phyloP scores from a whole-genome alignment of 257 asterid species.

The Solanum dulcamara region DNA sequence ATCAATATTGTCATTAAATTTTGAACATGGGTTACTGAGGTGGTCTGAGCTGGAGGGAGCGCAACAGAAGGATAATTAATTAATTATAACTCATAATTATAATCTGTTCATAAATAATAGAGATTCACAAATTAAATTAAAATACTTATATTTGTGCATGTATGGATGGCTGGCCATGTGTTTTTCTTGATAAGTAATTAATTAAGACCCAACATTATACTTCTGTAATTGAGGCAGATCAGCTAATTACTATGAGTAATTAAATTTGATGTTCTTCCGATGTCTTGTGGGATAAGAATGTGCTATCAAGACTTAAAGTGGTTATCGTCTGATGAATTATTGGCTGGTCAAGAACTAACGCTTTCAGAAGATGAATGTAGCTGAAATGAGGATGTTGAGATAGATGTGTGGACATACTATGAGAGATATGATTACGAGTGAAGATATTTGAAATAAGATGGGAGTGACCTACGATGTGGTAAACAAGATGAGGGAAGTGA shows the following conservation, averaged over 20 bases:
- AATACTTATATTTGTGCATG: not conserved
- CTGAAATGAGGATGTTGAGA: not conserved
- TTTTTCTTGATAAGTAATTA: not conserved
- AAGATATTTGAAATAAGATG: not conserved
- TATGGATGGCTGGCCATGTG: conserved; percentile 1
- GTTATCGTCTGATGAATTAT: not conserved
- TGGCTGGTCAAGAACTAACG: not conserved
- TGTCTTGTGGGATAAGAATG: not conserved
- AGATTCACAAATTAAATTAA: not conserved
- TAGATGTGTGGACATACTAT: not conserved
- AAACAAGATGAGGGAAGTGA: not conserved
- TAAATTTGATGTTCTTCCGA: not conserved
- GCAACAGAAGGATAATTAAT: not conserved
- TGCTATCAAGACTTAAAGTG: not conserved
- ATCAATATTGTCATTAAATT: not conserved
- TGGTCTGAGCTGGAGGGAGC: not conserved
- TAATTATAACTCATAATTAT: not conserved
- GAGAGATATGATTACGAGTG: not conserved
- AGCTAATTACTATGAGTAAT: not conserved
- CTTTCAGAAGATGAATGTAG: too few species aligned
- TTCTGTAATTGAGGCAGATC: not conserved
- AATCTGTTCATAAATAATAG: not conserved
- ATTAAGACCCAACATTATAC: not conserved
- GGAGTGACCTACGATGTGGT: not conserved
- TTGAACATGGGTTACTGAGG: not conserved